phyloP scores from a whole-genome alignment of 140 eudicot species.

The Cichorium intybus region DNA sequence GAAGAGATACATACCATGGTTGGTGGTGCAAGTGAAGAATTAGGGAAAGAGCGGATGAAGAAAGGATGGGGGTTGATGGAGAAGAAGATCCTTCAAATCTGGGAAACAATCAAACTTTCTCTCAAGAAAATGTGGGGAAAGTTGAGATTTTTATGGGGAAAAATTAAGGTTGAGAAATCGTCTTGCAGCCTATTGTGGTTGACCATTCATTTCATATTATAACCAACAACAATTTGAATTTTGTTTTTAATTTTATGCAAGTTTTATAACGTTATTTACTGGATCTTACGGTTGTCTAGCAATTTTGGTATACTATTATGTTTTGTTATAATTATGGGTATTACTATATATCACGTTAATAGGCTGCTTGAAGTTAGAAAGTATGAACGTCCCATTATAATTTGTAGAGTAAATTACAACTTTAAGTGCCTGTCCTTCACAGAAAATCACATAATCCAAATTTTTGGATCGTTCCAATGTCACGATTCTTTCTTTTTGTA shows the following conservation, averaged over 20 bases:
- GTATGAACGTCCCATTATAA: neutral
- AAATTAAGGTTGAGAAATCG: constrained; percentile 40
- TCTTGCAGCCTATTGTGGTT: constrained; percentile 32
- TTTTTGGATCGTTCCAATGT: too few species aligned
- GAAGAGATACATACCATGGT: constrained; percentile 49
- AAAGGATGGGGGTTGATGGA: constrained; percentile 22
- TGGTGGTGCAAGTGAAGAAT: constrained; percentile 16
- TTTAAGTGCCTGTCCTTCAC: too few species aligned
- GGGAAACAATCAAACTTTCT: constrained; percentile 34
- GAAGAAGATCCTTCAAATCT: constrained; percentile 46
- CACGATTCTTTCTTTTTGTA: too few species aligned
- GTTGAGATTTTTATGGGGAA: constrained; percentile 32
- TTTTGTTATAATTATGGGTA: neutral
- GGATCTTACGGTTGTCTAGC: neutral
- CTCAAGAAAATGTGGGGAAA: constrained; percentile 36
- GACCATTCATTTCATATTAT: constrained; percentile 26
- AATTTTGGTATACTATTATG: neutral
- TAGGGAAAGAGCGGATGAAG: constrained; percentile 17
- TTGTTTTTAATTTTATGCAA: neutral
- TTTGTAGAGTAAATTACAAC: too few species aligned
- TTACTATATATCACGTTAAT: too few species aligned
- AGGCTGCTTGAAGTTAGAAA: neutral
- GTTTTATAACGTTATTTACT: neutral
- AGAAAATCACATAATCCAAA: too few species aligned
- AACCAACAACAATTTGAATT: neutral